Base-by-base conservation (phyloP, 2,329 filamentous ascomycete genomes). In the Conoideocrella luteorostrata region DNA sequence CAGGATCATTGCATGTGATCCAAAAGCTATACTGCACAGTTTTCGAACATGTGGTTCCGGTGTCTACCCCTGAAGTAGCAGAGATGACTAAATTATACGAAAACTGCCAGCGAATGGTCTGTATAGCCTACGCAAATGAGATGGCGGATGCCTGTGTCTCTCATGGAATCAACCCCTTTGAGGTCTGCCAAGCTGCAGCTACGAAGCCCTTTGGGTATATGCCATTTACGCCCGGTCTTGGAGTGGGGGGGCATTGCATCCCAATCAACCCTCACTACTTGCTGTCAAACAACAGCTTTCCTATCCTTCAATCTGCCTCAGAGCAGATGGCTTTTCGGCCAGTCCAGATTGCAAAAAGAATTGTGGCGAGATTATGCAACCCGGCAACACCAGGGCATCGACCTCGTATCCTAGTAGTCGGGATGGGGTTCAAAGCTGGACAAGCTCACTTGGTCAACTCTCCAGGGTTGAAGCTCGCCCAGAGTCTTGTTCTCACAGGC, bases 81-180 rank as follows among this genome's bases (percentile, higher is more conserved):
- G 75, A 78, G 56, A 77, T 78, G 71, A 73, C 68, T 48, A 78
- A 78, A 57, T 59, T 78, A 11, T 78, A 76, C 52, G 74, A 78
- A 47, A 78, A 78, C 53, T 78, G 75, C 52, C 72, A 77, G 53
- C 65, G 74, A 2, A 77, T 75, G 69, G 60, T 78, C 11, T 66
- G 66, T 51, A 74, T 76, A 26, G 72, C 74, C 1, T 78, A 72
- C 44, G 72, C 67, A 44, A 77, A 77, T 50, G 74, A 78, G 48
- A 76, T 78, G 70, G 72, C 73, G 1, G 71, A 77, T 49, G 73
- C 74, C 6, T 77, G 72, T 43, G 42, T 56, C 7, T 47, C 57
- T 1, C 64, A 70, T 37, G 62, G 54, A 20, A 74, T 78, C 37
- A 66, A 77, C 46, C 66, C 71, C 1, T 72, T 66, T 38, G 74